Evolutionary conservation across 2,329 filamentous ascomycete genomes (phyloP), one percentile per base, ranked within the genome.

Genomic region (Xylariaceae sp.): DNA sequence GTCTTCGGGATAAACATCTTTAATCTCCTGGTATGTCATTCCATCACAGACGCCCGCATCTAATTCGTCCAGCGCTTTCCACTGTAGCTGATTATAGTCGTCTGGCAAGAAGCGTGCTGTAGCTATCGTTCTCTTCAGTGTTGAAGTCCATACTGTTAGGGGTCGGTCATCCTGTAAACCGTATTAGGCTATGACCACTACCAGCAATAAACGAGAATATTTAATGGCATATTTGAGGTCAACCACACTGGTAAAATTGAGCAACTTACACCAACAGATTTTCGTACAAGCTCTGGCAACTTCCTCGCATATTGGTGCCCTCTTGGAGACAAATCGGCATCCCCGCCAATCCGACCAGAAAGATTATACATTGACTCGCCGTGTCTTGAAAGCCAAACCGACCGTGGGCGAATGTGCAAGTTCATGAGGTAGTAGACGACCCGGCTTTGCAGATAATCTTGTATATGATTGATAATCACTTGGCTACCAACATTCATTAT

Each of bases 341-440:
- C 94, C 39, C 94, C 94, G 55, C 94, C 94, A 64, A 99, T 97
- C 64, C 92, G 85, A 13, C 94, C 94, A 7, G 86, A 83, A 4
- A 97, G 80, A 71, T 99, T 99, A 76, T 88, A 97, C 72, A 90
- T 79, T 10, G 92, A 97, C 75, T 99, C 94, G 62, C 94, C 94
- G 70, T 99, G 94, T 60, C 94, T 82, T 62, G 94, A 97, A 45
- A 99, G 77, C 94, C 94, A 99, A 62, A 99, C 96, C 3, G 92
- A 96, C 51, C 94, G 85, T 15, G 93, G 93, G 60, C 93, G 93
- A 72, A 99, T 99, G 75, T 99, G 94, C 32, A 99, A 81, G 71
- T 97, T 99, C 87, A 97, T 97, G 53, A 97, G 84, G 71, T 97
- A 99, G 75, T 99, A 99, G 39, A 99, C 93, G 37, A 99, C 87